Evolutionary conservation across 495 filamentous ascomycete genomes (phyloP).

Genomic region (Neurospora sp.): DNA sequence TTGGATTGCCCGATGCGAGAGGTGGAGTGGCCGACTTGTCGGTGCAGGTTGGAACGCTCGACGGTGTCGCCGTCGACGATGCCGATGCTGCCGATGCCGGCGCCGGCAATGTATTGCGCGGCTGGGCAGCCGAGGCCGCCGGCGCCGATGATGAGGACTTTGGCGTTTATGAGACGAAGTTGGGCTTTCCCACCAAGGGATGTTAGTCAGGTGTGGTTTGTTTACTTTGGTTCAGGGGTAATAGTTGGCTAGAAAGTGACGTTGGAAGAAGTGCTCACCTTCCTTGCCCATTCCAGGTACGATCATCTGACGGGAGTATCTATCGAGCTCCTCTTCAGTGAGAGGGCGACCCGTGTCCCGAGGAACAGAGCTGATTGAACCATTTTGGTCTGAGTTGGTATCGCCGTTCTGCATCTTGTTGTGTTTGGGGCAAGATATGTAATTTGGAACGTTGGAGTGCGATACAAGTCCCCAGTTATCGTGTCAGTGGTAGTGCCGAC

Average conservation of each 20-base stretch:
- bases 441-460: neutral
- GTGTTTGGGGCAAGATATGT: neutral
- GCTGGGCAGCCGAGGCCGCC: conserved; percentile 90
- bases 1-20: conserved; percentile 65
- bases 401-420: neutral
- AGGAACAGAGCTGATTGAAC: neutral
- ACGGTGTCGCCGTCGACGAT: conserved; percentile 82
- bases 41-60: conserved; percentile 84
- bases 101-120: conserved; percentile 78
- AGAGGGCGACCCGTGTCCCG: conserved; percentile 4
- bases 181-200: conserved; percentile 41
- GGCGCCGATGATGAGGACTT: conserved; percentile 78
- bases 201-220: conserved; percentile 4
- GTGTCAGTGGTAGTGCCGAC: neutral
- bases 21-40: conserved; percentile 74
- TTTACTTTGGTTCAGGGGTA: neutral
- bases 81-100: conserved; percentile 75
- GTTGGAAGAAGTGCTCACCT: conserved; percentile 34
- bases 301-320: conserved; percentile 91
- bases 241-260: neutral
- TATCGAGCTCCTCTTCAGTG: conserved; percentile 25
- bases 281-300: conserved; percentile 73
- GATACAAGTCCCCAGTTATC: neutral
- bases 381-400: neutral
- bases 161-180: conserved; percentile 57